These are phyloP conservation scores for Ettlia oleoabundans DNA, from an alignment of 139 green algal genomes.

Conservation along the genomic window DNA sequence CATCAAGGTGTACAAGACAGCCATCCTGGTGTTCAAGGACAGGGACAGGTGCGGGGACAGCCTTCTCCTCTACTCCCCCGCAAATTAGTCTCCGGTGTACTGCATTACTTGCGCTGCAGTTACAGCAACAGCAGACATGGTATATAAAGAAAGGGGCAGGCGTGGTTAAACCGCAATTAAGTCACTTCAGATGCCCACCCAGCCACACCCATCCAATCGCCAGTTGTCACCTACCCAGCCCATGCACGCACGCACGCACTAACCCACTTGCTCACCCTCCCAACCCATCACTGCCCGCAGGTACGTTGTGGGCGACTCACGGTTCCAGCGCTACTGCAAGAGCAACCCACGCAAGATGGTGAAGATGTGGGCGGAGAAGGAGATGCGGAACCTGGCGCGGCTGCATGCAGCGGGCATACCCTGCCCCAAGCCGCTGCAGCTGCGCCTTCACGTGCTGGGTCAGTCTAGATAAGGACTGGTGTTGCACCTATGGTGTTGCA, in stretches of 20 bases:
- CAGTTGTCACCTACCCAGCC: neutral
- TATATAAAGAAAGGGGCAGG: too few species aligned
- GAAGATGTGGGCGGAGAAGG: conserved; percentile 98
- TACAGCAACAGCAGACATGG: too few species aligned
- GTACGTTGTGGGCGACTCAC: conserved; percentile 96
- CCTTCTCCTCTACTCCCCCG: too few species aligned
- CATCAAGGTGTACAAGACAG: conserved; percentile 99
- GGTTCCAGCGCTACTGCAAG: conserved; percentile 94
- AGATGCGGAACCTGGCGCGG: conserved; percentile 95
- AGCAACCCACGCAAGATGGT: conserved; percentile 99
- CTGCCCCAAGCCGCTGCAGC: conserved; percentile 81
- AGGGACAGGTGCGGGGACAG: conserved; percentile 81
- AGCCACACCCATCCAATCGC: neutral
- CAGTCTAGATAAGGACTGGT: neutral
- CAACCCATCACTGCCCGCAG: conserved; percentile 46
- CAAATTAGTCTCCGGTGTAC: too few species aligned
- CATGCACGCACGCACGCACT: neutral
- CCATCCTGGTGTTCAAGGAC: conserved; percentile 98
- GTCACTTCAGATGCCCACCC: too few species aligned
- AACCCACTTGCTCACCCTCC: neutral
- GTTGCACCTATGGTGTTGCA: neutral
- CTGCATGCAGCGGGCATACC: conserved; percentile 79
- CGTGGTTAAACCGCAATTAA: too few species aligned
- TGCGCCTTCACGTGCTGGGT: conserved; percentile 91
- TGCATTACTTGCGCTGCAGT: too few species aligned